Base-by-base conservation (phyloP, 2,329 filamentous ascomycete species). In the Penicillium hordei region DNA sequence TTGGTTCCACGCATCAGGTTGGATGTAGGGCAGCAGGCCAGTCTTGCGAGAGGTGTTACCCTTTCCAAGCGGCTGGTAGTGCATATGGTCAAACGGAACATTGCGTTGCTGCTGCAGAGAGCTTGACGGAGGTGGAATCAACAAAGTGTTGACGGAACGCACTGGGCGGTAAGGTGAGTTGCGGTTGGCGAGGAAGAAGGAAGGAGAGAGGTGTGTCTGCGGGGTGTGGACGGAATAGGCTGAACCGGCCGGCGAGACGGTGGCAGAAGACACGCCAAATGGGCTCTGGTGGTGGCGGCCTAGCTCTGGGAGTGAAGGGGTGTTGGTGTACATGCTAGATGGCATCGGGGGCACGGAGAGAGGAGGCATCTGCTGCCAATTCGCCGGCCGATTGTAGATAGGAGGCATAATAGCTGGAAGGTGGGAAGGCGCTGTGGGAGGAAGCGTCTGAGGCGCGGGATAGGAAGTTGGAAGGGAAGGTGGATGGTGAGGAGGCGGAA, bases 91-190 rank as follows among this genome's bases (percentile, higher is more conserved):
- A 52, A 89, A 86, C 48, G 83, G 77, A 53, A 80, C 79, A 76
- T 72, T 84, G 69, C 90, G 79, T 70, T 91, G 89, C 65, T 89
- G 84, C 62, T 93, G 88, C 61, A 95, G 83, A 8, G 91, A 91
- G 9, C 86, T 83, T 25, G 90, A 89, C 0, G 92, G 90, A 7
- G 92, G 91, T 33, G 93, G 93, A 58, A 94, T 91, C 31, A 97
- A 81, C n/a, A 97, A 83, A 0, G 91, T 96, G 65, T 94, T 92
- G 58, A 97, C 91, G 60, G 91, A 85, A 52, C 93, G 89, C 39
- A 97, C 89, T 1, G 93, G 93, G 62, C 91, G 90, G 76, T 97
- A 97, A 3, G 94, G 94, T 55, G 93, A 97, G 62, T 90, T 88
- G 56, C 94, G 86, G 72, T 96, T 91, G 69, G 90, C 89, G 38